Evolutionary conservation across 352 stramenopile genomes (phyloP), one percentile per base, ranked within the genome.

Genomic region (Phytophthora melonis): DNA sequence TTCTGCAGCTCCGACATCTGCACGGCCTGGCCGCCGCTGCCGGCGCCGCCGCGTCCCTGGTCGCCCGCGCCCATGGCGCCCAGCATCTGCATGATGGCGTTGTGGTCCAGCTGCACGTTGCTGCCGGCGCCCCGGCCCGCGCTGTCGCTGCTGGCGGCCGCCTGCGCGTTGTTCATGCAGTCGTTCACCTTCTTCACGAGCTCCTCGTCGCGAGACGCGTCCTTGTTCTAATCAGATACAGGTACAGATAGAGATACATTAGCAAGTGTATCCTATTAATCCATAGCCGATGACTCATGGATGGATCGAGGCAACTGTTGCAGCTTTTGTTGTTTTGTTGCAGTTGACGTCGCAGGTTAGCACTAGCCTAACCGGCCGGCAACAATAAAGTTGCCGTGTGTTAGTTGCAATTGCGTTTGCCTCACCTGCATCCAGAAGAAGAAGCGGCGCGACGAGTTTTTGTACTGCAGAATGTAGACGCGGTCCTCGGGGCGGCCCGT

Each of bases 381-480:
- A 32, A 32, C 27, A 32, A 2, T 8, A 32, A 32, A 47, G 39
- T 47, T 18, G 27, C 30, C 5, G 49, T 30, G 13, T 9, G 4
- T 34, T 25, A 25, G 19, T 61, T 36, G 32, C 5, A 47, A 18
- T 47, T 47, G 39, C 39, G 2, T 25, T 25, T 25, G 23, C 39
- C 39, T 18, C 32, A 93, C 92, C 88, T 98, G 94, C 93, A 98
- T 98, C 94, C 94, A 98, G 77, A 98, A 98, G 78, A 98, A 98
- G 79, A 98, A 98, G 21, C 93, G 91, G 18, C 94, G 90, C 8
- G 87, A 88, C 64, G 88, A 97, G 76, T 94, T 95, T 75, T 97
- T 97, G 87, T 98, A 98, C 81, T 98, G 92, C 67, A 98, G 74
- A 58, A 98, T 77, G 74, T 93, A 97, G 23, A 98, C 94, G 56